phyloP scores from a whole-genome alignment of 371 early-diverging fungal species.

The Rhizopus delemar region DNA sequence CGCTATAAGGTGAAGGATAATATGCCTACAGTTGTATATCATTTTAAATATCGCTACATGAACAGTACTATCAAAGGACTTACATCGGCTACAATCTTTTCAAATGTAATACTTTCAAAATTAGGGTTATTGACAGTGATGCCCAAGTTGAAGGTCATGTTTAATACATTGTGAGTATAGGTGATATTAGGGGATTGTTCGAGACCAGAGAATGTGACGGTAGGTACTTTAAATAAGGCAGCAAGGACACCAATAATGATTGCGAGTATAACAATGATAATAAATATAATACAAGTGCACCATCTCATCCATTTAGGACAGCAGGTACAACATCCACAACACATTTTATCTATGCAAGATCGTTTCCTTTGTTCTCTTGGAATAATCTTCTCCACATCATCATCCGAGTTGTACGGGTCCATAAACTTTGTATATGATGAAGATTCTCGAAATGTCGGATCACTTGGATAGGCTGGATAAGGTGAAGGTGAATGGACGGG shows the following conservation, averaged over 20 bases:
- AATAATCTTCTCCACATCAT: constrained; percentile 29
- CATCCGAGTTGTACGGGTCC: constrained; percentile 28
- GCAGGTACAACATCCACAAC: constrained; percentile 55
- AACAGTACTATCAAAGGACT: constrained; percentile 11
- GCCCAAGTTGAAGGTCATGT: constrained; percentile 34
- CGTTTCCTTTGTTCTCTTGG: constrained; percentile 27
- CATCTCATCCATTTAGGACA: constrained; percentile 52
- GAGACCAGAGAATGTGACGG: constrained; percentile 38
- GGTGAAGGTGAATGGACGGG: constrained; percentile 23
- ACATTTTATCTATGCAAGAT: constrained; percentile 45
- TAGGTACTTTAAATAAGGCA: constrained; percentile 45
- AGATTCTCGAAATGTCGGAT: constrained; percentile 9
- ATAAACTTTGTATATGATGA: constrained; percentile 23
- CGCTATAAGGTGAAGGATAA: constrained; percentile 50
- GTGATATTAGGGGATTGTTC: constrained; percentile 27
- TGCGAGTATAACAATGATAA: constrained; percentile 38
- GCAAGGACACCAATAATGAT: constrained; percentile 49
- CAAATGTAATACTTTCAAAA: constrained; percentile 55
- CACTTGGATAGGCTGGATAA: constrained; percentile 14
- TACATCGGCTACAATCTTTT: constrained; percentile 56
- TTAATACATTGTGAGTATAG: constrained; percentile 16
- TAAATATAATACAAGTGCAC: constrained; percentile 40
- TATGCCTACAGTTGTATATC: constrained; percentile 47
- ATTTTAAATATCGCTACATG: not conserved
- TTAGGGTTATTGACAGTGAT: constrained; percentile 61